Percentiles rank a stretch among this genome's conserved stretches.
phyloP scores from a whole-genome alignment of 2,329 filamentous ascomycete species.

The Aspergillus hortae region DNA sequence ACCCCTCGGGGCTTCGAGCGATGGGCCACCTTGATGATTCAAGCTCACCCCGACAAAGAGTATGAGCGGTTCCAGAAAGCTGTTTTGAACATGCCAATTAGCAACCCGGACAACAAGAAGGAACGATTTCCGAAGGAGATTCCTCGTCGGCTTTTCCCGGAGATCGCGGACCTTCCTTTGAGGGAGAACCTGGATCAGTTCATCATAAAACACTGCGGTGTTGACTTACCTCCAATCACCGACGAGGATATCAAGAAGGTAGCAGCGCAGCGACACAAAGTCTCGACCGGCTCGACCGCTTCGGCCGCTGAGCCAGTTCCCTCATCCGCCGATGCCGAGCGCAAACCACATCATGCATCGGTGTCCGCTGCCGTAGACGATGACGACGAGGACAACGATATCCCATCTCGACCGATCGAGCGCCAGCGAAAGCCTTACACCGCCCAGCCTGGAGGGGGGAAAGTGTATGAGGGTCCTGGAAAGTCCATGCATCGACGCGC shows the following conservation, averaged over 20 bases:
- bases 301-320: slow-evolving; percentile 21
- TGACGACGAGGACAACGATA: slow-evolving; percentile 39
- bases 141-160: slow-evolving; percentile 68
- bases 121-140: slow-evolving; percentile 78
- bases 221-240: slow-evolving; percentile 42
- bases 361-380: slow-evolving; percentile 36
- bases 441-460: slow-evolving; percentile 57
- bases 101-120: slow-evolving; percentile 59
- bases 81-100: slow-evolving; percentile 68
- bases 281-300: slow-evolving; percentile 16
- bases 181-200: slow-evolving; percentile 60
- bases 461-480: slow-evolving; percentile 47
- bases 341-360: slow-evolving; percentile 38
- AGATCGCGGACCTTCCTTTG: slow-evolving; percentile 52
- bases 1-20: slow-evolving; percentile 65
- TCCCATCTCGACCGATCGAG: slow-evolving; percentile 54
- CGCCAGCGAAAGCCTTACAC: slow-evolving; percentile 64
- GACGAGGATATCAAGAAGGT: slow-evolving; percentile 35
- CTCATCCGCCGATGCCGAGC: slow-evolving; percentile 32
- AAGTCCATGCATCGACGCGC: slow-evolving; percentile 17
- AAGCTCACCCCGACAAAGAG: slow-evolving; percentile 73
- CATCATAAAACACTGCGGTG: slow-evolving; percentile 52
- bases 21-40: slow-evolving; percentile 71
- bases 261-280: slow-evolving; percentile 20
- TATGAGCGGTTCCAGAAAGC: slow-evolving; percentile 66